These are phyloP conservation scores for Dipteronia dyeriana DNA, from an alignment of 345 rosid genomes.

Conservation along the genomic window DNA sequence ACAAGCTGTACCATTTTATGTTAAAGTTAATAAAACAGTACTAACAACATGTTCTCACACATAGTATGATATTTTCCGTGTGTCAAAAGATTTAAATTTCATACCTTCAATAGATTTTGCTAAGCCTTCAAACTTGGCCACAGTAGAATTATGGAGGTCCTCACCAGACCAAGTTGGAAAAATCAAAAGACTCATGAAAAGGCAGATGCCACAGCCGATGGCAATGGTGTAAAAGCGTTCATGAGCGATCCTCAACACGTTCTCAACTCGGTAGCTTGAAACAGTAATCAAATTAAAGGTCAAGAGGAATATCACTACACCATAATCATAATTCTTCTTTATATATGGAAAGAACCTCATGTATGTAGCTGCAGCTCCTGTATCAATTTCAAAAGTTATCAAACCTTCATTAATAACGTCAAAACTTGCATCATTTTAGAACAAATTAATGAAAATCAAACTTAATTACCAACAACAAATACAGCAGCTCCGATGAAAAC, in stretches of 20 bases:
- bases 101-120: constrained; percentile 76
- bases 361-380: constrained; percentile 78
- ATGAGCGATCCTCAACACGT: constrained; percentile 64
- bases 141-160: constrained; percentile 76
- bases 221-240: constrained; percentile 69
- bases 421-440: neutral
- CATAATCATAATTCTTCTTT: constrained; percentile 88
- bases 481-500: constrained; percentile 75
- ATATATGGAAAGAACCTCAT: constrained; percentile 74
- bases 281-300: constrained; percentile 83
- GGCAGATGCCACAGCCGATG: constrained; percentile 76
- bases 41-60: too few relatives aligned
- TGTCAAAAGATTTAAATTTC: too few relatives aligned
- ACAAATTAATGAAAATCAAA: neutral
- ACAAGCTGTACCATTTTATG: constrained; percentile 49
- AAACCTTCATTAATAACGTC: neutral
- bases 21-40: too few relatives aligned
- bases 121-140: constrained; percentile 69
- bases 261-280: constrained; percentile 66
- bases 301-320: constrained; percentile 82
- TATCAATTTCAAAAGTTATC: constrained; percentile 2
- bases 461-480: constrained; percentile 57
- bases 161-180: constrained; percentile 91
- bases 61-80: too few relatives aligned
- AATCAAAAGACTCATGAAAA: constrained; percentile 66